Conservation (phyloP, 768 basidiomycete genomes). For the Psilocybe sp. region DNA sequence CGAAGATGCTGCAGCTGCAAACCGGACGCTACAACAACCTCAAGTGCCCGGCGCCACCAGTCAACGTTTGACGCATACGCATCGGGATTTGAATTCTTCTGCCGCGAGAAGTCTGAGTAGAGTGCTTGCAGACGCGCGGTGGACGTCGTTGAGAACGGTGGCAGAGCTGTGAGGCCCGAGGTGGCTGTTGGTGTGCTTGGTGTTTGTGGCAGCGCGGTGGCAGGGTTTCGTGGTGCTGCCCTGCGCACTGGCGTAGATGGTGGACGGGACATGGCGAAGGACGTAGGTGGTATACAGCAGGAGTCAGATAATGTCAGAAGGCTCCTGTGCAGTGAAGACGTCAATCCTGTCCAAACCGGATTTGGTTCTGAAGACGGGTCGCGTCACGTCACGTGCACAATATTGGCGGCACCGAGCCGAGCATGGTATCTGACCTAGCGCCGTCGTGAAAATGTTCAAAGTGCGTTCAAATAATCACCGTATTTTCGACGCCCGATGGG, state of each 20-base stretch:
- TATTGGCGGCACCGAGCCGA: no score
- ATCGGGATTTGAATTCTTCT: constrained; percentile 81
- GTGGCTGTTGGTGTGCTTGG: neutral
- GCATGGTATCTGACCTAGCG: no score
- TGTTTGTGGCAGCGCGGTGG: neutral
- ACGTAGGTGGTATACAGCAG: no score
- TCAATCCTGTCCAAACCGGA: neutral
- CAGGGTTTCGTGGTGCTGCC: no score
- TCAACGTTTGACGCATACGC: constrained; percentile 77
- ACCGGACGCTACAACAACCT: constrained; percentile 56
- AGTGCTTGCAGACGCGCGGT: constrained; percentile 67
- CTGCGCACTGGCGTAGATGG: no score
- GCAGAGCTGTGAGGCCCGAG: constrained; percentile 27
- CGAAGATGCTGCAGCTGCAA: constrained; percentile 32
- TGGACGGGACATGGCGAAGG: no score
- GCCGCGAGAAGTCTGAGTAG: constrained; percentile 84
- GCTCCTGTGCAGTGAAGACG: no score
- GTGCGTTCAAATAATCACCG: no score
- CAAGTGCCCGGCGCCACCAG: constrained; percentile 82
- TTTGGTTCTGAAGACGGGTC: neutral
- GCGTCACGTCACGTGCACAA: constrained; percentile 14
- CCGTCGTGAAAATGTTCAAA: no score
- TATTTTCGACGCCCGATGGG: no score
- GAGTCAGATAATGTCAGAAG: no score
- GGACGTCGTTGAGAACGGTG: constrained; percentile 47